Conservation (phyloP, 1,284 basidiomycete species). For the Boletus sp. region DNA sequence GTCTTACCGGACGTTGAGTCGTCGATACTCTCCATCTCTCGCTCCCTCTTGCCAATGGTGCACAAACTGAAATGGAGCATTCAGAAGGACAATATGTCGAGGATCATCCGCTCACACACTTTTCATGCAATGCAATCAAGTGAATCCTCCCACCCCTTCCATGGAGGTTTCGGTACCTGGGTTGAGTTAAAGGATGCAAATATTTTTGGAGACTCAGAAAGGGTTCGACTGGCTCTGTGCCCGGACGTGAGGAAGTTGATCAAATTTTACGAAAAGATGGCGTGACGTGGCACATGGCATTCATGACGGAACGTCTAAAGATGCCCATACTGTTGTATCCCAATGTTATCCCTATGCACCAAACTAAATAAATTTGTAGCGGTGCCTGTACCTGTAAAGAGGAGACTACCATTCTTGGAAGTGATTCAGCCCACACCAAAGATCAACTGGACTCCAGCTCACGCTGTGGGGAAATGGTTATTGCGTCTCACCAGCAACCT, state of each 20-base stretch:
- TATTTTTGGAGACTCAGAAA: conserved; percentile 55
- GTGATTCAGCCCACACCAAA: neutral
- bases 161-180: conserved; percentile 46
- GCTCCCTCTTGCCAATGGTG: conserved; percentile 41
- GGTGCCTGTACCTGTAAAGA: no score
- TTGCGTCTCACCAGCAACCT: conserved; percentile 4
- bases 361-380: neutral
- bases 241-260: conserved; percentile 57
- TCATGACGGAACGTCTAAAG: neutral
- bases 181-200: conserved; percentile 46
- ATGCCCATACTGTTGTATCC: neutral
- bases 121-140: conserved; percentile 27
- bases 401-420: conserved; percentile 10
- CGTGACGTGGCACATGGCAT: conserved; percentile 8
- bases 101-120: conserved; percentile 43
- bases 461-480: conserved; percentile 8
- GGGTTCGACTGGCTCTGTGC: conserved; percentile 62
- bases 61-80: conserved; percentile 49
- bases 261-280: conserved; percentile 52
- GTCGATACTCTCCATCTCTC: conserved; percentile 36
- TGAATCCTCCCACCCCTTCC: conserved; percentile 17
- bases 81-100: conserved; percentile 53
- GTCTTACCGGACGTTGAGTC: conserved; percentile 41
- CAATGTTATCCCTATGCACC: neutral
- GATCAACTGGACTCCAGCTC: neutral